Conservation (phyloP, 495 filamentous ascomycete genomes). For the Hyaloscypha variabilis region DNA sequence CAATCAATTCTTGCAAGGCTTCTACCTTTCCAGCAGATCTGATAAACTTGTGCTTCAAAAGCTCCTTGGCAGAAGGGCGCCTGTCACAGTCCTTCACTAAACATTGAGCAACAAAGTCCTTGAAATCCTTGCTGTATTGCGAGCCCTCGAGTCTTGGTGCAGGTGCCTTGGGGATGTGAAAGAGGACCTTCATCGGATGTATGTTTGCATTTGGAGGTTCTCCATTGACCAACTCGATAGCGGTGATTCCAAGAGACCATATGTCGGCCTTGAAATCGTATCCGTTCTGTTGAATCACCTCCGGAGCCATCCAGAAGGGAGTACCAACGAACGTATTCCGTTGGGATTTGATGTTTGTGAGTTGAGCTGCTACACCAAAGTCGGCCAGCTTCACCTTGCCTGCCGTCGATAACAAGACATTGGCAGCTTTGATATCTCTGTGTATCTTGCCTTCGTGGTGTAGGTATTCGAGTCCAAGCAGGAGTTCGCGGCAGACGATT, state of each 20-base stretch:
- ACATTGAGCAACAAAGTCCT: constrained; percentile 89
- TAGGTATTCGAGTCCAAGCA: constrained; percentile 89
- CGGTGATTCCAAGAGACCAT: constrained; percentile 96
- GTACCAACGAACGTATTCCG: constrained; percentile 99
- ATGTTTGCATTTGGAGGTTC: constrained; percentile 89
- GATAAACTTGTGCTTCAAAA: constrained; percentile 91
- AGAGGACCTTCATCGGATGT: constrained; percentile 99
- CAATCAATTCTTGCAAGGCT: constrained; percentile 82
- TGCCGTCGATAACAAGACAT: constrained; percentile 81
- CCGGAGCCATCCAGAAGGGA: constrained; percentile 99
- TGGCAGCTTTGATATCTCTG: constrained; percentile 96
- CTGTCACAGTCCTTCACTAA: constrained; percentile 87
- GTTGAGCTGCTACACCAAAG: constrained; percentile 95
- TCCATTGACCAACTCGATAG: constrained; percentile 89
- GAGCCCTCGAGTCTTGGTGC: constrained; percentile 84
- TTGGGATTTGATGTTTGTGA: constrained; percentile 97
- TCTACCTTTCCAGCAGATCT: constrained; percentile 82
- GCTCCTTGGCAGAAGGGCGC: constrained; percentile 81
- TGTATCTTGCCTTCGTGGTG: constrained; percentile 96
- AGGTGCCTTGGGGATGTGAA: constrained; percentile 90
- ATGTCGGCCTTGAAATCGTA: constrained; percentile 98
- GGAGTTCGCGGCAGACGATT: constrained; percentile 89
- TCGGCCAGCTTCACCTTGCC: constrained; percentile 97
- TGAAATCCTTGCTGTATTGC: constrained; percentile 86
- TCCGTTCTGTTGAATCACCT: constrained; percentile 95